Evolutionary conservation across 2,329 filamentous ascomycete species (phyloP).

Genomic region (Beauveria sp.): DNA sequence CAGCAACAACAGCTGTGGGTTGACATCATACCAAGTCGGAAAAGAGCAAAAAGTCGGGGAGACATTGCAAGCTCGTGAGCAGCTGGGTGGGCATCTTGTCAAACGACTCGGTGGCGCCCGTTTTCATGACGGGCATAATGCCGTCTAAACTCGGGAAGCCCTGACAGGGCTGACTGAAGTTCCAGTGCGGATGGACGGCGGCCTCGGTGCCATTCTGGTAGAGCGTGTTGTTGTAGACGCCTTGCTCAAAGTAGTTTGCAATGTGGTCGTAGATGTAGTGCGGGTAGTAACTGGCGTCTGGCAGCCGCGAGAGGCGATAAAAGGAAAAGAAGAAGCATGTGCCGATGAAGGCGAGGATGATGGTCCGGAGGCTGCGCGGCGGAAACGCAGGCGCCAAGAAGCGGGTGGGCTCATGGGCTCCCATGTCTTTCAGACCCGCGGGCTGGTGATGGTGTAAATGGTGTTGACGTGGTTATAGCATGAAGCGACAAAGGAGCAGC

Average conservation of each 20-base stretch:
- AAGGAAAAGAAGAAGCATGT: slow-evolving; percentile 21
- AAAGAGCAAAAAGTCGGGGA: slow-evolving; percentile 49
- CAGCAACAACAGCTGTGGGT: neutral
- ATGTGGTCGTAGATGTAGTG: slow-evolving; percentile 24
- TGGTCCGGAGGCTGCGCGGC: slow-evolving; percentile 21
- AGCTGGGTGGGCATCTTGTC: slow-evolving; percentile 49
- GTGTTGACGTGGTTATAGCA: neutral
- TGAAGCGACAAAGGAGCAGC: neutral
- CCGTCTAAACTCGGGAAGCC: slow-evolving; percentile 35
- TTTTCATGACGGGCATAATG: slow-evolving; percentile 49
- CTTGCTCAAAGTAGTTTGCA: slow-evolving; percentile 23
- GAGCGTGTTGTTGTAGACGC: slow-evolving; percentile 32
- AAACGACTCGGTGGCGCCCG: slow-evolving; percentile 48
- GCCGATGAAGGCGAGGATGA: slow-evolving; percentile 16
- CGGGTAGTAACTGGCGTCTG: slow-evolving; percentile 18
- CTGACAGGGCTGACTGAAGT: slow-evolving; percentile 31
- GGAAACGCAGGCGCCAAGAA: slow-evolving; percentile 14
- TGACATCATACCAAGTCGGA: slow-evolving; percentile 37
- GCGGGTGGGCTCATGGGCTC: slow-evolving; percentile 11
- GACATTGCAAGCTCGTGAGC: slow-evolving; percentile 44
- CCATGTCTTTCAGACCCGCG: slow-evolving; percentile 8
- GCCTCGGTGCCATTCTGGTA: slow-evolving; percentile 28
- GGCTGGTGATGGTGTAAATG: neutral
- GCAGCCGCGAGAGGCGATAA: slow-evolving; percentile 25
- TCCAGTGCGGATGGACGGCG: slow-evolving; percentile 26